Evolutionary conservation across 2,329 filamentous ascomycete genomes (phyloP), one percentile per base, ranked within the genome.

Genomic region (Fonsecaea pedrosoi): DNA sequence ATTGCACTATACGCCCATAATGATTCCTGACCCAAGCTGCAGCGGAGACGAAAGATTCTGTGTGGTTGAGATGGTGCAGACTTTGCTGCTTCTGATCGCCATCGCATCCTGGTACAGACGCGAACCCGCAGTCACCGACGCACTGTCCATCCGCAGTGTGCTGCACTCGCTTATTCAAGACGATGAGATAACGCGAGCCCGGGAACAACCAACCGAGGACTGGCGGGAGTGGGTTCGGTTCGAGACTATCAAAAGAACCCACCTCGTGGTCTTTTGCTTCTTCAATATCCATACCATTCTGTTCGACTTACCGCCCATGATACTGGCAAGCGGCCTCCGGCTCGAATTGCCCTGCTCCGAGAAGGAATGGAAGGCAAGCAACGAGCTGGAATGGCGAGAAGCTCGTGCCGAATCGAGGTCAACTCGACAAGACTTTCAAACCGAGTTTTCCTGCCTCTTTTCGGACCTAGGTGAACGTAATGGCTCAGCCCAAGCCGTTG

Each of bases 171-270:
- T 34, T 5, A 18, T 34, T 18, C 54, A 55, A 34, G 54, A 38
- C 6, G 32, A 35, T 4, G 32, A 55, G 32, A 21, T 55, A 21
- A 35, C 54, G 15, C 30, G 32, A 9, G n/a, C 32, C 9, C 15
- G 21, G 8, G 32, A 55, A 13, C 30, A 55, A 35, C 15, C 54
- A 32, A n/a, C 54, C 10, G 54, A 18, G 13, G 35, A 34, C n/a
- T 79, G 77, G 77, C 72, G 75, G 50, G 73, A 75, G 54, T 79
- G 77, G 77, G 74, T 74, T 3, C 73, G 76, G 38, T 72, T 75
- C 38, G 77, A 79, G 66, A 75, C 73, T 2, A 69, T 71, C 30
- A 73, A 76, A 30, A 74, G 77, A 13, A 77, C 77, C 10, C 74
- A 74, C 38, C 72, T 78, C 9, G 75, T 77, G 13, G 73, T 76